Percentiles rank a stretch among this genome's conserved stretches.
Evolutionary conservation across 2,329 filamentous ascomycete genomes (phyloP).

Genomic region (Monilinia aucupariae): DNA sequence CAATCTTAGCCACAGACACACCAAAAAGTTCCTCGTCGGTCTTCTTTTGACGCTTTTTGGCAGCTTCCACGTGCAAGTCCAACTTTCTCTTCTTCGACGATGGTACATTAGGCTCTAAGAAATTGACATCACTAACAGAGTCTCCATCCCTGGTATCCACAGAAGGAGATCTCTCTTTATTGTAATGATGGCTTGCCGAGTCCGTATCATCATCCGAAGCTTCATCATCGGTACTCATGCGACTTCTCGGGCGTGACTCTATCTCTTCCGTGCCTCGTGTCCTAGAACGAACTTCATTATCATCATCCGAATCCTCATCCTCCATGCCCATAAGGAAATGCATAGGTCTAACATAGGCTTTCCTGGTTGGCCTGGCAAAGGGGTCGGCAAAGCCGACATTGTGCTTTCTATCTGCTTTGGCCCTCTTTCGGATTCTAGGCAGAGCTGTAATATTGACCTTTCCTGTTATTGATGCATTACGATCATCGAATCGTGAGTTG

Average conservation of each 20-base stretch:
- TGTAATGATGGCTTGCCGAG: constrained; percentile 20
- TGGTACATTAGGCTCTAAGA: constrained; percentile 51
- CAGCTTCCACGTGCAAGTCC: constrained; percentile 60
- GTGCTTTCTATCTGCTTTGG: constrained; percentile 45
- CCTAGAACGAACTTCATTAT: constrained; percentile 58
- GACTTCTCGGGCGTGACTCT: constrained; percentile 76
- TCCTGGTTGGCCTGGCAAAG: constrained; percentile 58
- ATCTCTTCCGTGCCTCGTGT: constrained; percentile 77
- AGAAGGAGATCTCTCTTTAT: constrained; percentile 24
- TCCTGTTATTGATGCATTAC: constrained; percentile 42
- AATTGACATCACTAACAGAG: constrained; percentile 67
- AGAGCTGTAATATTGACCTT: constrained; percentile 58
- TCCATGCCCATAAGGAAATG: constrained; percentile 69
- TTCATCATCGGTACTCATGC: constrained; percentile 58
- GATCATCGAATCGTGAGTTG: constrained; percentile 53
- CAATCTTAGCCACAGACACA: constrained; percentile 51
- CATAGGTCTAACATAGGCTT: constrained; percentile 66
- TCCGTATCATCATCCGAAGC: constrained; percentile 34
- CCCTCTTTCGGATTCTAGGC: constrained; percentile 64
- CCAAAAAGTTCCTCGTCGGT: constrained; percentile 73
- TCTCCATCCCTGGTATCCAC: constrained; percentile 54
- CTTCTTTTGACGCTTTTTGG: constrained; percentile 76
- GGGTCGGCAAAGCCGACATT: constrained; percentile 62
- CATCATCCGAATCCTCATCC: constrained; percentile 78
- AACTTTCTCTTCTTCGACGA: constrained; percentile 68